phyloP scores from a whole-genome alignment of 1,139 yeast genomes.

The Tardiomyces blankii region DNA sequence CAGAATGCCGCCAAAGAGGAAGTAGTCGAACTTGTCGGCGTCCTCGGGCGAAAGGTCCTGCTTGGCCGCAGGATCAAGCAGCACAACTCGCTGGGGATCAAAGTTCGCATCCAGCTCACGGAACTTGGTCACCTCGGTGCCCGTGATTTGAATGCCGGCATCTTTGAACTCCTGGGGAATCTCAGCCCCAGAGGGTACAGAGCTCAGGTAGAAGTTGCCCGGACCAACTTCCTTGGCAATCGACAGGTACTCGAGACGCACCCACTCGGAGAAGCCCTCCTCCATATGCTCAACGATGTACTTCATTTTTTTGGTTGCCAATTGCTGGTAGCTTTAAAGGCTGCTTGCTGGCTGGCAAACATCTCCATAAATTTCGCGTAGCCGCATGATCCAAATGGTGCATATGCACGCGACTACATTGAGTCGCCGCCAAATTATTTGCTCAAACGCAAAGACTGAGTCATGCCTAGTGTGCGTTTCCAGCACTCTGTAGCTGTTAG shows the following conservation, averaged over 20 bases:
- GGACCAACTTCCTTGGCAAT: constrained; percentile 75
- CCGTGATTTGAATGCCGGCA: constrained; percentile 74
- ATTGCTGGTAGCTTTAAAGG: background rate
- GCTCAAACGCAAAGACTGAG: too few species aligned
- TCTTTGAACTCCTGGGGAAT: constrained; percentile 52
- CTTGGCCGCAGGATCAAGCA: constrained; percentile 81
- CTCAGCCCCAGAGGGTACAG: constrained; percentile 52
- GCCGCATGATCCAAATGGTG: too few species aligned
- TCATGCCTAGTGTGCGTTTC: too few species aligned
- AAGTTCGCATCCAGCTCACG: constrained; percentile 29
- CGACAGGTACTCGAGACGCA: constrained; percentile 70
- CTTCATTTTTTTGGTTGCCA: constrained; percentile 40
- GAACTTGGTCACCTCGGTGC: constrained; percentile 50
- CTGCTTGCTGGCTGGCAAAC: too few species aligned
- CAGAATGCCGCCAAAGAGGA: constrained; percentile 90
- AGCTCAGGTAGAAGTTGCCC: constrained; percentile 64
- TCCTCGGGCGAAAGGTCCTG: constrained; percentile 67
- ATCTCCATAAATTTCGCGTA: too few species aligned
- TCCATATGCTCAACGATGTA: constrained; percentile 97
- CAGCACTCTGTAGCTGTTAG: too few species aligned
- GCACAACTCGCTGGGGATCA: constrained; percentile 50
- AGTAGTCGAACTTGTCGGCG: constrained; percentile 56
- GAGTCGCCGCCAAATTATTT: too few species aligned
- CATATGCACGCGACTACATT: too few species aligned
- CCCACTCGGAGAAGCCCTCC: constrained; percentile 95